Evolutionary conservation across 2,329 filamentous ascomycete species (phyloP).

Genomic region (Penicillium crustosum): DNA sequence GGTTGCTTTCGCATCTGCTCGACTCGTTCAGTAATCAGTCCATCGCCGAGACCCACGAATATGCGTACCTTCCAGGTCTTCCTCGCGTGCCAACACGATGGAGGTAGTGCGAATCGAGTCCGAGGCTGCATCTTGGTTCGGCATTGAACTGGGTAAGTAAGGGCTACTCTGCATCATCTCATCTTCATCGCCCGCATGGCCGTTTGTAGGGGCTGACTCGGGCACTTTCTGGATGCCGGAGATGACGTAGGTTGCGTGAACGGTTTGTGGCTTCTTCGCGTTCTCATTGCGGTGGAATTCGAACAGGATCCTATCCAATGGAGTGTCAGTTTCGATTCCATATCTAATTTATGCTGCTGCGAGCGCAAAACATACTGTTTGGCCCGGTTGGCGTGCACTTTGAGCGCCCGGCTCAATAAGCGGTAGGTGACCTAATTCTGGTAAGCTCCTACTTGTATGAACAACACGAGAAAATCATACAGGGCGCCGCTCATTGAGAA

Average conservation of each 20-base stretch:
- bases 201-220: constrained; percentile 39
- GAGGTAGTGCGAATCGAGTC: constrained; percentile 57
- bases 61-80: constrained; percentile 64
- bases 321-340: constrained; percentile 11
- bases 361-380: constrained; percentile 69
- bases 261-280: constrained; percentile 65
- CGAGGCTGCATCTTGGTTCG: constrained; percentile 51
- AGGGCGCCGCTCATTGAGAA: constrained; percentile 72
- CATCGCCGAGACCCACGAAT: not conserved
- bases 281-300: constrained; percentile 82
- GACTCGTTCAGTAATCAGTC: not conserved
- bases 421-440: constrained; percentile 76
- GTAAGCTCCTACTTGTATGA: constrained; percentile 5
- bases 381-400: constrained; percentile 80
- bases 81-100: constrained; percentile 69
- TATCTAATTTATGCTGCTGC: not conserved
- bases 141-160: constrained; percentile 66
- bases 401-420: constrained; percentile 74
- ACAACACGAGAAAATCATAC: constrained; percentile 49
- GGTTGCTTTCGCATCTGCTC: constrained; percentile 61
- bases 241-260: constrained; percentile 92
- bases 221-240: constrained; percentile 62
- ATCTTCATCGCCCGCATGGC: constrained; percentile 63
- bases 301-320: constrained; percentile 68
- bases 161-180: constrained; percentile 63